phyloP scores from a whole-genome alignment of 129 eudicot species.

The Heracleum sosnowskyi region DNA sequence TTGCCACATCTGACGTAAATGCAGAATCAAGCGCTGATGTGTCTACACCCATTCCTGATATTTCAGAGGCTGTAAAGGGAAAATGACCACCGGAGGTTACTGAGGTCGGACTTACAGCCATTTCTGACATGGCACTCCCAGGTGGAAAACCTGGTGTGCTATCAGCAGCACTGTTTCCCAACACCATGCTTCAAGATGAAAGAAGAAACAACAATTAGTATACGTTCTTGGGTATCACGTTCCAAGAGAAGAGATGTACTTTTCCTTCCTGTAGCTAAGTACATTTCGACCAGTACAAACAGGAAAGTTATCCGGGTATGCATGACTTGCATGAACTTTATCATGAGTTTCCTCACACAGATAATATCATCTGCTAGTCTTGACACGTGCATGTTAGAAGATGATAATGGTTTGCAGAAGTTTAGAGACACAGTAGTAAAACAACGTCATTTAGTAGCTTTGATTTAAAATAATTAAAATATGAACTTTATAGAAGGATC shows the following conservation, averaged over 20 bases:
- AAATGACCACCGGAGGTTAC: constrained; percentile 96
- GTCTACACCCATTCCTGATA: constrained; percentile 85
- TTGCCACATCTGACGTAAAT: constrained; percentile 83
- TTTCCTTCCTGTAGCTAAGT: constrained; percentile 19
- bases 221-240: background rate
- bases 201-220: constrained; percentile 10
- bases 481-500: background rate
- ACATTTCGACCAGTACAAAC: constrained; percentile 21
- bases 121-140: constrained; percentile 73
- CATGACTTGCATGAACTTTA: background rate
- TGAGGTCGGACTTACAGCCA: constrained; percentile 92
- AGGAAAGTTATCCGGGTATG: constrained; percentile 24
- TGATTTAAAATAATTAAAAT: too few relatives aligned
- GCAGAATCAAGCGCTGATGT: constrained; percentile 79
- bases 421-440: background rate
- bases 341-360: background rate
- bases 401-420: background rate
- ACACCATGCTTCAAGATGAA: constrained; percentile 44
- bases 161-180: constrained; percentile 49
- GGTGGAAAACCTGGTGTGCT: constrained; percentile 48
- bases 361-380: background rate
- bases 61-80: constrained; percentile 82
- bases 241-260: constrained; percentile 19
- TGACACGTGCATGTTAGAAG: background rate
- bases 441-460: background rate